Evolutionary conservation across 208 protist species (phyloP).

Genomic region (Angomonas ambiguus): DNA sequence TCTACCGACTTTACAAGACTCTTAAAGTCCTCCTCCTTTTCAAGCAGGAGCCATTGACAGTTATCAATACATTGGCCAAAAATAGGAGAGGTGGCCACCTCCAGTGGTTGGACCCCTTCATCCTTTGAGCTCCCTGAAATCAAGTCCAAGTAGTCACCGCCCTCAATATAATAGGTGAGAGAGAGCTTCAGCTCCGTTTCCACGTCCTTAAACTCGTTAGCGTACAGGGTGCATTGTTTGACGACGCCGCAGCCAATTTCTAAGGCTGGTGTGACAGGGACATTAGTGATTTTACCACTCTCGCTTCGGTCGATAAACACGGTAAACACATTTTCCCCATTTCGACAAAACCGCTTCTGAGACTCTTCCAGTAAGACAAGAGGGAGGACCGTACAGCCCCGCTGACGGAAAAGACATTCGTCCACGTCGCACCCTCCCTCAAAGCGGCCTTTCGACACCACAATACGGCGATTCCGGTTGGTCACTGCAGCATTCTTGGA

Average conservation of each 20-base stretch:
- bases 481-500: slow-evolving; percentile 11
- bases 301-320: slow-evolving; percentile 24
- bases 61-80: slow-evolving; percentile 39
- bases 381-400: slow-evolving; percentile 13
- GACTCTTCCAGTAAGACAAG: slow-evolving; percentile 23
- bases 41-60: slow-evolving; percentile 30
- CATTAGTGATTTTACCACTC: neutral
- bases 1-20: neutral
- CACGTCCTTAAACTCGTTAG: slow-evolving; percentile 4
- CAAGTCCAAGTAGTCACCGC: slow-evolving; percentile 11
- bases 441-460: slow-evolving; percentile 20
- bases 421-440: slow-evolving; percentile 31
- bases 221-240: slow-evolving; percentile 38
- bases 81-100: slow-evolving; percentile 36
- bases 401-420: slow-evolving; percentile 25
- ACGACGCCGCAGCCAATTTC: slow-evolving; percentile 17
- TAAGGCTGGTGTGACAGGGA: neutral
- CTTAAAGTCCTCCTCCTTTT: slow-evolving; percentile 22
- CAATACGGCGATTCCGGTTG: slow-evolving; percentile 18
- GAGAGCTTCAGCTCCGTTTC: neutral
- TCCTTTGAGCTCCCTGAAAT: slow-evolving; percentile 9
- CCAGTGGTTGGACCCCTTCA: slow-evolving; percentile 10
- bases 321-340: slow-evolving; percentile 35
- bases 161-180: slow-evolving; percentile 21
- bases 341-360: slow-evolving; percentile 15